Base-by-base conservation (phyloP, 495 filamentous ascomycete genomes). In the Hypoxylon cercidicola region DNA sequence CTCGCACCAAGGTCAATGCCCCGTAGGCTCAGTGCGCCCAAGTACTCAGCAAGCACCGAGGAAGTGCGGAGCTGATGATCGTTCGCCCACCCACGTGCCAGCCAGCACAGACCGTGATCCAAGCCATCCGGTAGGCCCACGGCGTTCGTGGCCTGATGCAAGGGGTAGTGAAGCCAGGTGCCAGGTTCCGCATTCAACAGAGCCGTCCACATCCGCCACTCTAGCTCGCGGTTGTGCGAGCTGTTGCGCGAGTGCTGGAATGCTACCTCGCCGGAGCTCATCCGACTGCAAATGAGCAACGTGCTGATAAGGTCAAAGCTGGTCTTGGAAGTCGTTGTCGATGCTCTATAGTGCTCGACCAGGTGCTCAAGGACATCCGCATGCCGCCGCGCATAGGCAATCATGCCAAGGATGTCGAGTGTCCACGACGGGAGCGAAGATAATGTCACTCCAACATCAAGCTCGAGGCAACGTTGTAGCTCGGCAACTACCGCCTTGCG, bases 141-240 rank as follows among this genome's bases (percentile, higher is more conserved):
- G 3, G n/a, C 32, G 12, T 6, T 49, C 2, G 13, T 48, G 55
- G 35, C 39, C 44, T 47, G 2, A 0, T 35, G 32, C 57, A 60
- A 11, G 23, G 46, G 57, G 39, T 60, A 60, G 35, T 52, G 57
- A 21, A 60, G 44, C 57, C 57, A 60, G 25, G 39, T 15, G 15
- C 40, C 40, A 21, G 52, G 39, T 44, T 51, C 39, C 15, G 57
- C 35, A 0, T 60, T 45, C 32, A 60, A 16, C 16, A 60, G 25
- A 12, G 57, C 37, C 20, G 46, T 60, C 57, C 57, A 60, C 47
- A 60, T 13, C 37, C 25, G 30, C 46, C 47, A 60, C 23, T 60
- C 57, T 13, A 50, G 16, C 45, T 50, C 57, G 57, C 45, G 39
- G 16, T 60, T 52, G 47, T 19, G 39, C 4, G 52, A 39, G 39